Conservation (phyloP, 2,329 filamentous ascomycete species). For the Epichloe coenophiala region DNA sequence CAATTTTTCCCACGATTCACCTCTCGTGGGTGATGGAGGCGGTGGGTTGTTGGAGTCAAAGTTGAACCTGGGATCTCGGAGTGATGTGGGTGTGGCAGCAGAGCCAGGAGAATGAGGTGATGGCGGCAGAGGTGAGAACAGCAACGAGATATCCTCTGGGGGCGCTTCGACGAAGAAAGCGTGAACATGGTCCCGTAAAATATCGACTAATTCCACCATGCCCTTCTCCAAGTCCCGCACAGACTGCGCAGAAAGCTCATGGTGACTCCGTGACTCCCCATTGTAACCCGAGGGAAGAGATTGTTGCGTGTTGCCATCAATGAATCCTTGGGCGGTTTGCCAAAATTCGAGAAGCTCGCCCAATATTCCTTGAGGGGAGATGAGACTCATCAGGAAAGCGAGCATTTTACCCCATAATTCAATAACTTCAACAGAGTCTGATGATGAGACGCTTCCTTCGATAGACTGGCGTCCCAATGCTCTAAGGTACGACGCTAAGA, state of each 20-base stretch:
- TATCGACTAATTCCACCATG: conserved; percentile 66
- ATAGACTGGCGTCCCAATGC: conserved; percentile 55
- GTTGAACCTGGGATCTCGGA: conserved; percentile 61
- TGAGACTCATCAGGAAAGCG: conserved; percentile 55
- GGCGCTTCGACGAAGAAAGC: conserved; percentile 80
- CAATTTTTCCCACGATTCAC: conserved; percentile 84
- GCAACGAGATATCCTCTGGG: conserved; percentile 75
- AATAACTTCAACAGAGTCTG: conserved; percentile 70
- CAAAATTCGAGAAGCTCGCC: conserved; percentile 89
- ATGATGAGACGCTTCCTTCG: conserved; percentile 44
- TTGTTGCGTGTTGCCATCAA: conserved; percentile 72
- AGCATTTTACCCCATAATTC: conserved; percentile 89
- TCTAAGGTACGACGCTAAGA: conserved; percentile 63
- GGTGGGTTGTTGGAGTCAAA: conserved; percentile 69
- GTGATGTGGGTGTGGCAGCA: conserved; percentile 39
- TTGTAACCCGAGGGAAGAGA: conserved; percentile 69
- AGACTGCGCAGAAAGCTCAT: conserved; percentile 61
- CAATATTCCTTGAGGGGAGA: conserved; percentile 69
- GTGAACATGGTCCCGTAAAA: conserved; percentile 67
- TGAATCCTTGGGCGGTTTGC: conserved; percentile 82
- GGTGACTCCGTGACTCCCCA: conserved; percentile 67
- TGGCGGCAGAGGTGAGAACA: conserved; percentile 67
- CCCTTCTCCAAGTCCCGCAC: conserved; percentile 62
- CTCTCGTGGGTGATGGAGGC: conserved; percentile 60
- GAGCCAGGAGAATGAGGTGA: conserved; percentile 44